Evolutionary conservation across 2,329 filamentous ascomycete species (phyloP), one percentile per base, ranked within the genome.

Genomic region (Xylariaceae sp.): DNA sequence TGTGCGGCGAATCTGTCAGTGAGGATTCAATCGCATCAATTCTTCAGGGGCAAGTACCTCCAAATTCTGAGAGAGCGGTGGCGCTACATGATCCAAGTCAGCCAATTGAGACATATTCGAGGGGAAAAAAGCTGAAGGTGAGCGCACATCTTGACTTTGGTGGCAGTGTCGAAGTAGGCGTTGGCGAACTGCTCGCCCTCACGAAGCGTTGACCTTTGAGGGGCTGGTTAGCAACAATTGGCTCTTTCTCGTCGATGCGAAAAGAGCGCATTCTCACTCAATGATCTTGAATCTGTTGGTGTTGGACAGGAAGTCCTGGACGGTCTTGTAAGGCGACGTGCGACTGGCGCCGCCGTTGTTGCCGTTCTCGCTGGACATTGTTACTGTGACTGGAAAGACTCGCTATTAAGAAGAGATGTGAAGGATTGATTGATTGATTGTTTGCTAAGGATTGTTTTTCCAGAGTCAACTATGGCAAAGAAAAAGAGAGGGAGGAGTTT

Each of bases 11-110:
- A 35, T 11, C 5, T 15, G 11, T 51, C 15, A 51, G 49, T 30
- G 5, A 51, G 10, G 11, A 35, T 7, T 10, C n/a, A 15, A 11
- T 30, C 10, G 13, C 4, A 34, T 34, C 23, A 34, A 30, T 23
- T 17, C 8, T 2, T 23, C 13, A 34, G 23, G 6, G 34, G 30
- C 5, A 35, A 6, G 9, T 51, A 51, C 49, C 49, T 51, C 49
- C 49, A 11, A 51, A 51, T n/a, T 51, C 49, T 35, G 49, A 51
- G 49, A 51, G 49, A 51, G 49, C 49, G n/a, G 49, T 51, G 23
- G 49, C 49, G 9, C 49, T 51, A 15, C 10, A 10, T 13, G 6
- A 35, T 51, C 17, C 49, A 35, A 2, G 49, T 51, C 23, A 51
- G 49, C 7, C 30, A 13, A 11, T 51, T 35, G 48, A 50, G 10